Evolutionary conservation across 73 alveolate species (phyloP).

Genomic region (Paramecium primaurelia): DNA sequence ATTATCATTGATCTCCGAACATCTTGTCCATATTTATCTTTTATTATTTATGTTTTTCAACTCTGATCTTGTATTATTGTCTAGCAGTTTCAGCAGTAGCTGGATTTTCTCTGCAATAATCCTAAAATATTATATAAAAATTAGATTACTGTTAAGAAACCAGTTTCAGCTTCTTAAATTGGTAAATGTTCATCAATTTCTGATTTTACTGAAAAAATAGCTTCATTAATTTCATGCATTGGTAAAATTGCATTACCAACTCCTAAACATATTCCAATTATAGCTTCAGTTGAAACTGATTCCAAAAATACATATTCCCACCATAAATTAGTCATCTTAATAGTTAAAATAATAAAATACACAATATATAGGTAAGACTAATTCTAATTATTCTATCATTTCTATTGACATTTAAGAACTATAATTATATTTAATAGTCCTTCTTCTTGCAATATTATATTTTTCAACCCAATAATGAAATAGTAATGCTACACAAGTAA

Average conservation of each 20-base stretch:
- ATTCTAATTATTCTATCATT: constrained; percentile 53
- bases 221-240: constrained; percentile 47
- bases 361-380: constrained; percentile 49
- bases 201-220: not conserved
- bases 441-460: constrained; percentile 50
- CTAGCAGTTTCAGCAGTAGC: constrained; percentile 43
- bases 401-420: constrained; percentile 46
- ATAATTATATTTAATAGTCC: constrained; percentile 30
- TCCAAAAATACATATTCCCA: constrained; percentile 19
- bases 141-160: not conserved
- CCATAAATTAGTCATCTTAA: not conserved
- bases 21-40: not conserved
- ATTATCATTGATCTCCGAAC: not conserved
- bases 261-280: not conserved
- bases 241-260: constrained; percentile 48
- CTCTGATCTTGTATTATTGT: not conserved
- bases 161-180: constrained; percentile 17
- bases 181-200: not conserved
- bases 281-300: not conserved
- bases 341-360: not conserved
- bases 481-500: constrained; percentile 19
- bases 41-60: not conserved
- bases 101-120: constrained; percentile 59
- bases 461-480: constrained; percentile 54
- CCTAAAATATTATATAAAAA: not conserved